Evolutionary conservation across 164 flowering plant genomes (phyloP).

Genomic region (Hamamelis virginiana): DNA sequence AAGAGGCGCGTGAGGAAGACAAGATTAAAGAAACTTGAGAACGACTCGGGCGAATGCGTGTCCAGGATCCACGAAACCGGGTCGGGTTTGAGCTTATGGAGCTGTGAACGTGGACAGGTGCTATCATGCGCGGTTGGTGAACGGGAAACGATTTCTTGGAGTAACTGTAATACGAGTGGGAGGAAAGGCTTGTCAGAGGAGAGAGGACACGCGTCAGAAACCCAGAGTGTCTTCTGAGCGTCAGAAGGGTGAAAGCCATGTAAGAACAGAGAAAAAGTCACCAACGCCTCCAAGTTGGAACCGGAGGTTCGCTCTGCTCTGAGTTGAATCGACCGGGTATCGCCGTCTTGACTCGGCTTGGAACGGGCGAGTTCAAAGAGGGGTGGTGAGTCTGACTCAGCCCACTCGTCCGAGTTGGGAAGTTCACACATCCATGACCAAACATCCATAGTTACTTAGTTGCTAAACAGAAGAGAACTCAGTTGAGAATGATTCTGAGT

Average conservation of each 20-base stretch:
- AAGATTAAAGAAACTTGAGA: conserved; percentile 66
- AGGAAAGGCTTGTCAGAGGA: conserved; percentile 56
- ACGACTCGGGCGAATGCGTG: conserved; percentile 62
- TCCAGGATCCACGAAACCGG: conserved; percentile 60
- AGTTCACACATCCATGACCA: conserved; percentile 90
- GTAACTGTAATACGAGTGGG: conserved; percentile 73
- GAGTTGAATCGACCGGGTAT: conserved; percentile 52
- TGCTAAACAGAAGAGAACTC: no score
- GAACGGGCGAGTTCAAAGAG: conserved; percentile 41
- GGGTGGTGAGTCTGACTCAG: conserved; percentile 38
- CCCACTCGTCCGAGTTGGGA: conserved; percentile 50
- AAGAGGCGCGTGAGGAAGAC: conserved; percentile 72
- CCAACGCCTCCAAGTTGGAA: conserved; percentile 37
- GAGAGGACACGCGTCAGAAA: conserved; percentile 68
- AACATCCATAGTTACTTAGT: conserved; percentile 59
- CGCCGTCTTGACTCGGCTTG: background rate
- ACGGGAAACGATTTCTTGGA: conserved; percentile 63
- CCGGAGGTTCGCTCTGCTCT: conserved; percentile 52
- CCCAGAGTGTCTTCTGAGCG: conserved; percentile 52
- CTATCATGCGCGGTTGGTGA: conserved; percentile 52
- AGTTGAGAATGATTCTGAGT: no score
- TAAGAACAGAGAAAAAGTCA: conserved; percentile 50
- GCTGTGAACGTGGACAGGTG: conserved; percentile 52
- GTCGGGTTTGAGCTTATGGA: conserved; percentile 50
- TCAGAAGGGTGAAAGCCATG: conserved; percentile 40